Base-by-base conservation (phyloP, 2,329 filamentous ascomycete genomes). In the Bipolaris bicolor region DNA sequence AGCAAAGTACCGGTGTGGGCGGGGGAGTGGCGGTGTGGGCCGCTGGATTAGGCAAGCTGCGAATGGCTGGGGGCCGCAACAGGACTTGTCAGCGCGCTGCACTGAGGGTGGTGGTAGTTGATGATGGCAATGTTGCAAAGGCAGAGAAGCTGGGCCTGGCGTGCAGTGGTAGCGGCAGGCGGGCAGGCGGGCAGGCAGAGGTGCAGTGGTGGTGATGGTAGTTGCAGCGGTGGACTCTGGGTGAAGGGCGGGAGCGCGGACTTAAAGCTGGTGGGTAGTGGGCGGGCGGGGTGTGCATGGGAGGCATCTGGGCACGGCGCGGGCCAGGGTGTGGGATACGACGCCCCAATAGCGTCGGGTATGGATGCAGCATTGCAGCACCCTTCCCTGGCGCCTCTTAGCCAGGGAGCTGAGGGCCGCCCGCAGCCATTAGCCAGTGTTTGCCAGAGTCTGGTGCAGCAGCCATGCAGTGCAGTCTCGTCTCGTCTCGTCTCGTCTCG, bases 1-100 rank as follows among this genome's bases (percentile, higher is more conserved):
- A 74, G 69, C 60, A 66, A 74, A 75, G 71, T 74, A 75, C 69
- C 74, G 71, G 74, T 75, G 75, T 77, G 67, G 69, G 55, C 56
- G 65, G 62, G 63, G 66, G 69, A 76, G 69, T 72, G 69, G 74
- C 74, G 73, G 74, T 76, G 74, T 73, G 70, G 72, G 67, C 63
- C 67, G 69, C 72, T 69, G 57, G 60, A 69, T 76, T 72, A 36
- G 74, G 74, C 45, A 73, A 71, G 39, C 39, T 24, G 39, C 39
- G 3, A 22, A 41, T 22, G 39, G 39, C 39, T 41, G 39, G 39
- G 39, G 39, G 39, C 39, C 5, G 37, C 37, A 16, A n/a, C 34
- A 36, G n/a, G n/a, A 36, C 26, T 29, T 29, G 26, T 29, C 26
- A 29, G 26, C 26, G 26, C 26, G 9, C 26, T 29, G 26, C 26